Evolutionary conservation across 306 rosid species (phyloP), one percentile per base, ranked within the genome.

Genomic region (Lathyrus tuberosus): DNA sequence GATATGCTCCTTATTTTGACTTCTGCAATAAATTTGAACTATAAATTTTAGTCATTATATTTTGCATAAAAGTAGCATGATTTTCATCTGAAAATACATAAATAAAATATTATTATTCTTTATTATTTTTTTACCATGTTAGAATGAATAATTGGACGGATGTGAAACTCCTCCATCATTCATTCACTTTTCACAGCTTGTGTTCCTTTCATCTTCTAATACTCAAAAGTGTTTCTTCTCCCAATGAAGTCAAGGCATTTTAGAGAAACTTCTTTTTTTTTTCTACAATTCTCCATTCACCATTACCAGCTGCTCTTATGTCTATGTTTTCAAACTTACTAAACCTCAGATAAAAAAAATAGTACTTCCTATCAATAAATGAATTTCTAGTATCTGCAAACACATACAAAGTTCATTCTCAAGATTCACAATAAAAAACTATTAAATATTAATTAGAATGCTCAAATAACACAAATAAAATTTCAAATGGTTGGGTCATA

Each of bases 121-220:
- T 33, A 4, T 30, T 28, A 0, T 28, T 28, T 30, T 1, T 0
- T 47, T 82, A 86, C 91, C 95, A 57, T 74, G 16, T 33, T 3
- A 2, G 78, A 54, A 10, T 12, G 0, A 3, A 20, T 1, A 10
- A 15, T 3, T 3, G 35, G 0, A 0, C 1, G 2, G 0, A 91
- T 77, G 42, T 77, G 78, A 30, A 72, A 79, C 51, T 86, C 82
- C 28, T 85, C 82, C 93, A 91, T 79, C 52, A 84, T 7, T 93
- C 97, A 91, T 72, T n/a, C 51, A 46, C 16, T 42, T 0, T 2
- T 9, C 20, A 3, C 17, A 18, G 1, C 9, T 37, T 12, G 12
- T 8, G 18, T 22, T 6, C 44, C 68, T 4, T 71, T 71, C 14
- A 28, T 43, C 12, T 56, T 69, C 33, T 79, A 77, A 58, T 78